Evolutionary conservation across 441 rosid genomes (phyloP).

Genomic region (Brassica hybrid): DNA sequence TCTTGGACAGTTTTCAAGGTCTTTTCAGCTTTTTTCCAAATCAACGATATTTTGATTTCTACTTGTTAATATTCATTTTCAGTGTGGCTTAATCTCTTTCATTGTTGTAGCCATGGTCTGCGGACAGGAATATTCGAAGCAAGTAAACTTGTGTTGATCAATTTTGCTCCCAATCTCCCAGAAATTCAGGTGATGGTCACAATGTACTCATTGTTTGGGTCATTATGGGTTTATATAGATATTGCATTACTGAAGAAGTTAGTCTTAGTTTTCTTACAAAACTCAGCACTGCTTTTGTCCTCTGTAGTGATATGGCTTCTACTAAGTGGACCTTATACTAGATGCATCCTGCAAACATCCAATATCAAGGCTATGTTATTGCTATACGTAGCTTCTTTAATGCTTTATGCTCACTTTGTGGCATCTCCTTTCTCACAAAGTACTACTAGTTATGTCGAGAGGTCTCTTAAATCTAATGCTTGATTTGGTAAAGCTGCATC

Average conservation of each 20-base stretch:
- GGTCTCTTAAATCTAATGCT: too few relatives aligned
- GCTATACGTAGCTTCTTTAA: neutral
- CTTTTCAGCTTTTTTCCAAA: constrained; percentile 1
- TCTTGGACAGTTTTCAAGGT: constrained; percentile 98
- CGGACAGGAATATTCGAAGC: constrained; percentile 97
- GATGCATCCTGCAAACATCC: neutral
- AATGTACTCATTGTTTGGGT: constrained; percentile 20
- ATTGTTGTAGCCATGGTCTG: constrained; percentile 81
- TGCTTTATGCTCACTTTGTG: neutral
- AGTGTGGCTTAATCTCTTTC: constrained; percentile 30
- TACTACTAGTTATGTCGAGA: too few relatives aligned
- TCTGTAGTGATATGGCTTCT: neutral
- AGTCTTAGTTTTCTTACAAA: neutral
- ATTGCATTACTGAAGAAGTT: constrained; percentile 5
- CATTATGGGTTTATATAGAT: neutral
- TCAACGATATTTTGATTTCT: constrained; percentile 21
- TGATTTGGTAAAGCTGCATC: neutral
- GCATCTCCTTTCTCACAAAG: too few relatives aligned
- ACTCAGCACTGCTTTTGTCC: neutral
- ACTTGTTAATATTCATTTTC: constrained; percentile 23
- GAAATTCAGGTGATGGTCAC: constrained; percentile 74
- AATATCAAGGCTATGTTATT: neutral
- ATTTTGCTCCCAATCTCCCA: constrained; percentile 89
- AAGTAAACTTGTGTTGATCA: constrained; percentile 79
- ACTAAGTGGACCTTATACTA: neutral